Base-by-base conservation (phyloP, 129 eudicot species). In the Apium graveolens region DNA sequence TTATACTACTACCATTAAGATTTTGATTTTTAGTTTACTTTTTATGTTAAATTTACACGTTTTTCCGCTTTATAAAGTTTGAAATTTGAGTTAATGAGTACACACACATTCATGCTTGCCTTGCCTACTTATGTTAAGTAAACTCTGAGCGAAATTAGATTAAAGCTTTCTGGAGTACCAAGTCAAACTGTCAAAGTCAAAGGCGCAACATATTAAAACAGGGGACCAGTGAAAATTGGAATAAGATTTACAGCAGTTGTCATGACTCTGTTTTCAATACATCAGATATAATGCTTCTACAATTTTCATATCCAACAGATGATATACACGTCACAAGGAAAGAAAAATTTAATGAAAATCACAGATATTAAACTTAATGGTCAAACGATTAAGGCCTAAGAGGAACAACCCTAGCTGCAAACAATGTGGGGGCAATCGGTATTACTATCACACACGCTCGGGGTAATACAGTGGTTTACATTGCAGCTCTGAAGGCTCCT, bases 401-500 rank as follows among this genome's bases (percentile, higher is more conserved):
- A 4, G 62, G 60, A 39, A 70, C 11, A 38, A 38, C 32, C 43
- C 48, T 7, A 55, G 78, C 51, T 27, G 44, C 51, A 70, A 53
- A 70, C 75, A 21, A 38, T 70, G 46, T 70, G 16, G 29, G 1
- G 29, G 32, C 11, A 1, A 18, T 42, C 5, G 24, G 31, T 24
- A 31, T 31, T n/a, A 76, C 21, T 51, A 55, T 46, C 32, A 26
- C 20, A 45, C 27, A 34, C 5, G 29, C 45, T 39, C 10, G 32
- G 75, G 46, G 80, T 21, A 44, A 29, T 26, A n/a, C 37, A 70
- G 41, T 72, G 9, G n/a, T 72, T 72, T 31, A 83, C 20, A 86
- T 39, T 55, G 92, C 90, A 17, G 87, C 84, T 76, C 88, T 83
- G 71, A 83, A 29, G 26, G 92, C 97, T 8, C 93, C 86, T 82